Evolutionary conservation across 768 basidiomycete genomes (phyloP), one percentile per base, ranked within the genome.

Genomic region (Asterophora lycoperdoides): DNA sequence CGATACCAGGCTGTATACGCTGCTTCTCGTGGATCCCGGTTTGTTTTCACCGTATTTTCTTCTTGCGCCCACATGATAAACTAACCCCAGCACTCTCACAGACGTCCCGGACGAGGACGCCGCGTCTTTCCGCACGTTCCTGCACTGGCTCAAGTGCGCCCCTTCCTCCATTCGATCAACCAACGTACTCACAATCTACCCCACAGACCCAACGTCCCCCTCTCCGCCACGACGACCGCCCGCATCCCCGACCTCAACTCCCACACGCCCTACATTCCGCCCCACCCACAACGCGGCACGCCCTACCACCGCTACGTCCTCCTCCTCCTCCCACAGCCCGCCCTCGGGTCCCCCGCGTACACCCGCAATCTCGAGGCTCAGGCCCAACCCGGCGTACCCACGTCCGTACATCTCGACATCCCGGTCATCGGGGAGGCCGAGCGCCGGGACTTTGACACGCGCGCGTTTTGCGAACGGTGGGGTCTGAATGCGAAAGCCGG

Each of bases 21-120:
- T 99, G 54, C 64, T 99, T 30, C 81, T 99, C 66, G 70, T 97
- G 39, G 94, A 97, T 64, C 84, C 86, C 44, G 93, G 90, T 86
- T 51, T 49, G 70, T 23, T 37, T 23, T 23, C 23, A 23, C 29
- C 44, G 46, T 14, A 14, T 41, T 23, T 34, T 38, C 1, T 7
- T 35, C 28, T 30, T 36, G 45, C 18, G 15, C 9, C 15, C 46
- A 29, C 41, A 32, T 26, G 48, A 51, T 44, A 58, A 57, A 23
- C 23, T 6, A 23, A 23, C 23, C 23, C 6, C 19, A 34, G 26
- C 13, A 26, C 37, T 34, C 13, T 10, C 38, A 3, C 59, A 89
- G 93, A 98, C 64, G 81, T 91, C 10, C 95, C 95, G n/a, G 76
- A 92, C 55, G 78, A 80, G 48, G 73, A 70, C 23, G 80, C 71